Evolutionary conservation across 768 basidiomycete species (phyloP), one percentile per base, ranked within the genome.

Genomic region (Scleroderma bovista): DNA sequence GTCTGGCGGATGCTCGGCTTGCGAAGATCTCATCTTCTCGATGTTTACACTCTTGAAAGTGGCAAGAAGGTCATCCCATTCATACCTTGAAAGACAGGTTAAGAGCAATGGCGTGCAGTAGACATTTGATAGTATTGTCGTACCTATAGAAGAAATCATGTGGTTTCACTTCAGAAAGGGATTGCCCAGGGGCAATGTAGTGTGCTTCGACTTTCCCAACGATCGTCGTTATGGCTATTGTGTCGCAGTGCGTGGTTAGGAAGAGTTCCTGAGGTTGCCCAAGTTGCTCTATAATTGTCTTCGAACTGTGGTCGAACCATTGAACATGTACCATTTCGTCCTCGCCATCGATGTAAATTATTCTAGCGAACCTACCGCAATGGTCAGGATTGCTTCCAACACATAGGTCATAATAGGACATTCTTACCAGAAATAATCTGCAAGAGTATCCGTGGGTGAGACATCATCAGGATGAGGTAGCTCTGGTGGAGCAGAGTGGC

Each of bases 341-440:
- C 15, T 71, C 64, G 31, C 70, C 66, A 15, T 74, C 63, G 49
- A 88, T 75, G 45, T 72, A 77, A 0, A 82, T 60, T 22, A 91
- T 81, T 56, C 72, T 73, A 0, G 74, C 86, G 63, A 90, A 88
- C 86, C 87, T 89, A 55, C 15, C 40, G 13, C 38, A 50, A 2
- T 15, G 24, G 45, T 52, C 16, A 22, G 20, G 34, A 15, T 11
- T 46, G 41, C 16, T 44, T n/a, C 38, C 24, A 44, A 40, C 22
- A 38, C 38, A 3, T 42, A 50, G 4, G 11, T 5, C 17, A 6
- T 2, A 11, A 33, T 39, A 19, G 44, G 16, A 46, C 56, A 37
- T n/a, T n/a, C n/a, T n/a, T 61, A 85, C 86, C 87, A 89, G 58
- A 86, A 88, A 57, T 77, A 83, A 47, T 81, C 69, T 0, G 75